Percentiles rank a stretch among this genome's conserved stretches.
Evolutionary conservation across 768 basidiomycete genomes (phyloP).

Genomic region (Austroboletus eburneus): DNA sequence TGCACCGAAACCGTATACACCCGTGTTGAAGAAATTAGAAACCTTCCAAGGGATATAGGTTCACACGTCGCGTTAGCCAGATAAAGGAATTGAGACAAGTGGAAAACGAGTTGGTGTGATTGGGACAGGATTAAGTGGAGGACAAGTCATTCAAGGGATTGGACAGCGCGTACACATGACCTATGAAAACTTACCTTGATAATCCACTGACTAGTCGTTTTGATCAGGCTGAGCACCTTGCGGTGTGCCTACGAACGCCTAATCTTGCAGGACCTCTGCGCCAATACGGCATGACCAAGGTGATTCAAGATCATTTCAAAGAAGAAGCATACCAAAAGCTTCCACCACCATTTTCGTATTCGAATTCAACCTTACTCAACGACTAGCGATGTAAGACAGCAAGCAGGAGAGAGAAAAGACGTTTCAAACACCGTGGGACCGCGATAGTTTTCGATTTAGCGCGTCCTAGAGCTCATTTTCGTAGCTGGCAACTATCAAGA

Average conservation of each 20-base stretch:
- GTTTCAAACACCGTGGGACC: constrained; percentile 1
- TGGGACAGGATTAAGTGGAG: background rate
- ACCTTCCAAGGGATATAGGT: background rate
- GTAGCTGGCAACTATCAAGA: background rate
- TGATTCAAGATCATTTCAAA: background rate
- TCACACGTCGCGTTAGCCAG: background rate
- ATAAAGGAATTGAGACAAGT: constrained; percentile 1
- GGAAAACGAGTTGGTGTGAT: background rate
- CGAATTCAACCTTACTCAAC: background rate
- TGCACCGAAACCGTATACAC: background rate
- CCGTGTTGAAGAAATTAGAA: background rate
- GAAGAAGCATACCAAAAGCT: background rate
- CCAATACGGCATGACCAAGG: background rate
- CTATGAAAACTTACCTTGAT: background rate
- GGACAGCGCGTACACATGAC: background rate
- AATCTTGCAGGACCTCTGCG: constrained; percentile 2
- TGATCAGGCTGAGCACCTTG: background rate
- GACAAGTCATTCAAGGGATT: background rate
- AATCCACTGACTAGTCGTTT: too few species aligned
- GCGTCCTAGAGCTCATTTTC: background rate
- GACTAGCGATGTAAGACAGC: background rate
- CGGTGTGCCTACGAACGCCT: constrained; percentile 3
- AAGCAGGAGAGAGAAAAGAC: constrained; percentile 1
- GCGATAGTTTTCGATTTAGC: background rate
- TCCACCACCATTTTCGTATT: background rate